Base-by-base conservation (phyloP, 225 moss, liverwort and hornwort genomes). In the Bryoerythrophyllum caledonicum region DNA sequence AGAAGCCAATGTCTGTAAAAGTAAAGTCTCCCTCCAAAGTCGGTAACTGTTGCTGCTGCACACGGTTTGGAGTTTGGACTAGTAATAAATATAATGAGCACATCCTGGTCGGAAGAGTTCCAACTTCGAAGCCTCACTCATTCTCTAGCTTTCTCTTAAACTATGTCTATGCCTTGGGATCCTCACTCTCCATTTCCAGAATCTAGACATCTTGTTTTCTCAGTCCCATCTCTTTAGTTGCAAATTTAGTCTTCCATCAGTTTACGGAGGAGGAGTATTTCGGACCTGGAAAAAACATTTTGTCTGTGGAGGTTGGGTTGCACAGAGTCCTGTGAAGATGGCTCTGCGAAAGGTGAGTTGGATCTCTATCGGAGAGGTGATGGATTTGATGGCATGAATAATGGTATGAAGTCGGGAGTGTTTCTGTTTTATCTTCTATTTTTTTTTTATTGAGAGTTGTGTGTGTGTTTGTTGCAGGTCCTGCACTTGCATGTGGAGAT, bases 401-500 rank as follows among this genome's bases (percentile, higher is more conserved):
- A 32, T 32, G 32, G 5, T 32, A n/a, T n/a, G n/a, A n/a, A n/a
- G n/a, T n/a, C n/a, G n/a, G n/a, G n/a, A 32, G 32, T 32, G 32
- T 32, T 32, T 1, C 32, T 32, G 5, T 32, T 3, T 3, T 32
- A 32, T 32, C 32, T n/a, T n/a, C n/a, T n/a, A n/a, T n/a, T n/a
- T n/a, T n/a, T n/a, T n/a, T n/a, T n/a, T n/a, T n/a, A n/a, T 32
- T n/a, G 2, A 43, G 27, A 58, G 59, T 43, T 43, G 40, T 26
- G 38, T 58, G 27, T 28, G 10, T 27, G 15, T 23, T 71, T 79
- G 72, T 79, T 79, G 83, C 72, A 56, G 57, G 32, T 32, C 5
- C 37, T 79, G 76, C 40, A 63, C 49, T 62, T 83, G 62, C 15
- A 11, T 20, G 83, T 79, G 72, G 63, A 23, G 43, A 76, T 83